Percentiles rank a stretch among this genome's conserved stretches.
Conservation (phyloP, 1,139 yeast species). For the Taphrina deformans region DNA sequence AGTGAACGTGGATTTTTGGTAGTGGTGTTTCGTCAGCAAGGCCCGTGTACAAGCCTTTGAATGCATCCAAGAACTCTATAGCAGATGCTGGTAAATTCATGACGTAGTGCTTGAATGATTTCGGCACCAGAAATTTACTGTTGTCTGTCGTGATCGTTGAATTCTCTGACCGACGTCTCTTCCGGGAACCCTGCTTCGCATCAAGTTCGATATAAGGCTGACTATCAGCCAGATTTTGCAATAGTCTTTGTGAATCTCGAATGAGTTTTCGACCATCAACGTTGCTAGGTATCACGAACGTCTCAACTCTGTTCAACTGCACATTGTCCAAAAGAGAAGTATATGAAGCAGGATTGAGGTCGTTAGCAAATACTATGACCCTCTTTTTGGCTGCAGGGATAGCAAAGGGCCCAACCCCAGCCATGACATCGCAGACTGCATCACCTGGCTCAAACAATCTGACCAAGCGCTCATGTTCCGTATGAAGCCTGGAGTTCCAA, state of each 20-base stretch:
- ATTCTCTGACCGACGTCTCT: background rate
- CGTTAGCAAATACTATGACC: constrained; percentile 83
- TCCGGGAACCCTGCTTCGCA: background rate
- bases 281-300: constrained; percentile 64
- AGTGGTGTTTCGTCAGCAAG: constrained; percentile 51
- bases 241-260: constrained; percentile 55
- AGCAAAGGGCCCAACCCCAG: constrained; percentile 98
- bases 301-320: constrained; percentile 53
- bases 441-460: constrained; percentile 60
- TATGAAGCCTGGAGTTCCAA: constrained; percentile 94
- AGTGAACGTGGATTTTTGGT: constrained; percentile 83
- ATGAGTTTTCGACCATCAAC: constrained; percentile 85
- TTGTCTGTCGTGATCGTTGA: background rate
- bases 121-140: constrained; percentile 52
- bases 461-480: constrained; percentile 87
- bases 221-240: constrained; percentile 46
- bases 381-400: constrained; percentile 90
- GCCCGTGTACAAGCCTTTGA: constrained; percentile 43
- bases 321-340: constrained; percentile 69
- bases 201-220: constrained; percentile 35
- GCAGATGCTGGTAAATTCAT: constrained; percentile 98
- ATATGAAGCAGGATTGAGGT: constrained; percentile 83
- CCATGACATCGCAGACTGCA: constrained; percentile 92
- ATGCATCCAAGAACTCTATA: constrained; percentile 62
- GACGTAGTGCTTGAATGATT: constrained; percentile 67